Conservation (phyloP, 202 grass and related monocot species). For the Panicum hallii region DNA sequence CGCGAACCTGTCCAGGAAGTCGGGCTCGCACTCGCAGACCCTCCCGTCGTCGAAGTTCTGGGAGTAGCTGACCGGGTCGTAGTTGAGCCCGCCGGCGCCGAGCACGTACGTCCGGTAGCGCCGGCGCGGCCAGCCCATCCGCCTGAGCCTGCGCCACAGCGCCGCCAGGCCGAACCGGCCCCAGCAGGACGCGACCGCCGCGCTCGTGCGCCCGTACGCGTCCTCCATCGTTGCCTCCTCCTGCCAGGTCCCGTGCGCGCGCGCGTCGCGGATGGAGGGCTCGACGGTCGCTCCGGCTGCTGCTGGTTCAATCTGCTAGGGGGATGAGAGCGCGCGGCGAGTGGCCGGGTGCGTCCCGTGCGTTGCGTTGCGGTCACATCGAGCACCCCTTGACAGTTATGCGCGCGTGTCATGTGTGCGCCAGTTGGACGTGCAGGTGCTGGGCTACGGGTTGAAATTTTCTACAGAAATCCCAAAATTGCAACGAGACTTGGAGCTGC, state of each 20-base stretch:
- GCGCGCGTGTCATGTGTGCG: not conserved
- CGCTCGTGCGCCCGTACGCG: constrained; percentile 6
- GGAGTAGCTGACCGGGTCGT: constrained; percentile 75
- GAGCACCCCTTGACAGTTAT: no score
- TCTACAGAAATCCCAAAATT: not conserved
- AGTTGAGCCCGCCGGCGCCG: constrained; percentile 62
- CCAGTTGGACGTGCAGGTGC: not conserved
- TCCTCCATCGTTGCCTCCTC: constrained; percentile 12
- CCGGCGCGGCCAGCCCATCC: constrained; percentile 25
- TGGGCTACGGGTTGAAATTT: not conserved
- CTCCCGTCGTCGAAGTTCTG: constrained; percentile 80
- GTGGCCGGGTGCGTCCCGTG: not conserved
- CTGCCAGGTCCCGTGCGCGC: not conserved
- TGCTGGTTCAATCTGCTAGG: not conserved
- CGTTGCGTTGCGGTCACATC: no score
- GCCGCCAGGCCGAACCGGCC: constrained; percentile 40
- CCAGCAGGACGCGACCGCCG: constrained; percentile 60
- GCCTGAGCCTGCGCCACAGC: constrained; percentile 52
- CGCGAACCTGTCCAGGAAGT: constrained; percentile 63
- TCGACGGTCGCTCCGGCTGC: not conserved
- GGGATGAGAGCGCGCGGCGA: not conserved
- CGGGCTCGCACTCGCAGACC: constrained; percentile 39
- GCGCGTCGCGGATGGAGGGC: not conserved
- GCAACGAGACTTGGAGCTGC: not conserved
- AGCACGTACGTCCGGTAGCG: constrained; percentile 19